Evolutionary conservation across 495 filamentous ascomycete species (phyloP).

Genomic region (Penicillium silybi): DNA sequence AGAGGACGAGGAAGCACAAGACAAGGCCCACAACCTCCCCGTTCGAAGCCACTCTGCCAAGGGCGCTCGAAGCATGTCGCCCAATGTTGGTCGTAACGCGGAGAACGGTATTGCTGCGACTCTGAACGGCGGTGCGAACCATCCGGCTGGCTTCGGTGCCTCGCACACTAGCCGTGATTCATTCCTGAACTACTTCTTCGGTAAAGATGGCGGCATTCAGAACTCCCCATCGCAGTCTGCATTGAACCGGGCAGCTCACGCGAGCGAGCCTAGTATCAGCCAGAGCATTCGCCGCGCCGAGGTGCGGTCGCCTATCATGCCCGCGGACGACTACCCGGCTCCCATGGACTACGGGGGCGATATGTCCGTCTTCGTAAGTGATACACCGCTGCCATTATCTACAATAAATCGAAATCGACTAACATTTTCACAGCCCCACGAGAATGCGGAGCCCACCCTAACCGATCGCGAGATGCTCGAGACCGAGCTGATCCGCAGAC

Average conservation of each 20-base stretch:
- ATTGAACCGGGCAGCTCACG: conserved; percentile 61
- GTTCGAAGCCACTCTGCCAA: conserved; percentile 59
- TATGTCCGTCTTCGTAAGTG: conserved; percentile 56
- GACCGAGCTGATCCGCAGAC: conserved; percentile 90
- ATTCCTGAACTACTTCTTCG: conserved; percentile 98
- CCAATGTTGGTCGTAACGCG: conserved; percentile 61
- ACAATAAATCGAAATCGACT: background rate
- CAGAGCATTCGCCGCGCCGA: conserved; percentile 80
- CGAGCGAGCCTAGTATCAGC: conserved; percentile 73
- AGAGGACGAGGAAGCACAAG: conserved; percentile 67
- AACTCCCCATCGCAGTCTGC: conserved; percentile 25
- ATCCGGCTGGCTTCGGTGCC: conserved; percentile 59
- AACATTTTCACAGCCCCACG: conserved; percentile 29
- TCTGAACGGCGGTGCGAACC: conserved; percentile 65
- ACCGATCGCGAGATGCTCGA: conserved; percentile 95
- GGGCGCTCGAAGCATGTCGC: conserved; percentile 71
- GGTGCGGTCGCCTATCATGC: conserved; percentile 38
- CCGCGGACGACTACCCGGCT: conserved; percentile 39
- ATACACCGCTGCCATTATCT: background rate
- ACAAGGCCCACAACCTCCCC: conserved; percentile 49
- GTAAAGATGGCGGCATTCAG: conserved; percentile 73
- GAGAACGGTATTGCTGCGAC: conserved; percentile 59
- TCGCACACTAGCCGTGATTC: conserved; percentile 65
- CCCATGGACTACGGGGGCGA: conserved; percentile 46
- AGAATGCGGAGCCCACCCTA: conserved; percentile 68